Evolutionary conservation across 805 yeast species (phyloP), one percentile per base, ranked within the genome.

Genomic region (Ascoidea asiatica): DNA sequence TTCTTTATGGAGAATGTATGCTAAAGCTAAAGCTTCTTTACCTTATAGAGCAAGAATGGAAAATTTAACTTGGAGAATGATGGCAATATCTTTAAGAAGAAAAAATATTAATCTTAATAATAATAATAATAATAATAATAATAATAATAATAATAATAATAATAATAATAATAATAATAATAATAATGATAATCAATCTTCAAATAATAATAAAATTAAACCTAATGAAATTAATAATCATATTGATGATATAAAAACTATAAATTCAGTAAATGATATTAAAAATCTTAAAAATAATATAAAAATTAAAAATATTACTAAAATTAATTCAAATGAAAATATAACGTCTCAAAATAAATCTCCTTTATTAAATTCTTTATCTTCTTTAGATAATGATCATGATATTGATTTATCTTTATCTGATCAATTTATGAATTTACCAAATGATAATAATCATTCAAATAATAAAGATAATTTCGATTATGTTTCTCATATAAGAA

Each of bases 1-100:
- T 37, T 69, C 77, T 4, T 61, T 86, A 19, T 88, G 95, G 95
- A 77, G 77, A 55, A 73, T 88, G 80, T 88, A 88, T 61, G 69
- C 81, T 43, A 74, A 73, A 50, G 94, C 95, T 15, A 77, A 75
- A 51, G 79, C 84, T 8, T 69, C 80, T 11, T 62, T 88, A 38
- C 95, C 95, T 1, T 78, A 84, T 58, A 72, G 74, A 45, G 72
- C 76, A 21, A 66, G 96, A 43, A 81, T 88, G 79, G 86, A 83
- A 55, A 88, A 88, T 57, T 61, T 87, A 44, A 79, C 94, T 7
- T 87, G 95, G 95, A 65, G 96, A 47, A 72, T 87, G 76, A 81
- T 87, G 89, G 75, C 70, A 39, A 65, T 81, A 19, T 33, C 42
- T 17, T 39, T 44, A 19, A 21, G 40, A 21, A 37, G 8, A 29